Conservation (phyloP, 495 filamentous ascomycete species). For the Sordaria brevicollis region DNA sequence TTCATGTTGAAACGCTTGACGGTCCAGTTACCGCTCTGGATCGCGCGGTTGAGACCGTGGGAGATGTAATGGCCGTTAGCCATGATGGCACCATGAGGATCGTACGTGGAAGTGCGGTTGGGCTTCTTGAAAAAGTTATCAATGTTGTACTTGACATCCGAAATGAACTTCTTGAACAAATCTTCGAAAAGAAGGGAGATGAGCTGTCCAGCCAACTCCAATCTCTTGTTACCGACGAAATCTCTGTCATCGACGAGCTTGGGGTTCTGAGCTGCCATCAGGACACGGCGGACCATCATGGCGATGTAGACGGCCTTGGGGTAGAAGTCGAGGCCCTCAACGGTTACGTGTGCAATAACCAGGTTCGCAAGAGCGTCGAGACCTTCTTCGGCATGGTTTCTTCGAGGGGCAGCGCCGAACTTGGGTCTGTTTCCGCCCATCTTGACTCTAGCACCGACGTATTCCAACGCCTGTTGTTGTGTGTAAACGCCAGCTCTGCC, state of each 20-base stretch:
- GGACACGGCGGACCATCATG: constrained; percentile 85
- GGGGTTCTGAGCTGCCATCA: constrained; percentile 86
- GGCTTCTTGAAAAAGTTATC: constrained; percentile 90
- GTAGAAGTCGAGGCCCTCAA: constrained; percentile 79
- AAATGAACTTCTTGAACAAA: constrained; percentile 88
- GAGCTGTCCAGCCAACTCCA: constrained; percentile 91
- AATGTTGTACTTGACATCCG: constrained; percentile 76
- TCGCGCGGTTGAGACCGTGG: constrained; percentile 80
- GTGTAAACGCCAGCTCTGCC: constrained; percentile 72
- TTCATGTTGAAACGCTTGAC: constrained; percentile 98
- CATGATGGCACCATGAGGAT: constrained; percentile 66
- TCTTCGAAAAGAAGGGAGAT: constrained; percentile 95
- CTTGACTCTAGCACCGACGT: constrained; percentile 74
- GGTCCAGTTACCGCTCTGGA: constrained; percentile 96
- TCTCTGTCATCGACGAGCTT: constrained; percentile 89
- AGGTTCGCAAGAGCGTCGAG: constrained; percentile 84
- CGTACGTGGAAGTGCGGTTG: constrained; percentile 73
- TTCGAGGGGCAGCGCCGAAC: constrained; percentile 26
- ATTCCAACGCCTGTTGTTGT: constrained; percentile 90
- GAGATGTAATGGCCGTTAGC: constrained; percentile 76
- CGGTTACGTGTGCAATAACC: constrained; percentile 87
- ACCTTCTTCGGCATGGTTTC: constrained; percentile 76
- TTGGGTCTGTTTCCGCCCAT: constrained; percentile 50
- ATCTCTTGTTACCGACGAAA: constrained; percentile 93
- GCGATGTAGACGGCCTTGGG: constrained; percentile 93